These are phyloP conservation scores for Tagetes erecta DNA, from an alignment of 129 eudicot species.

Conservation along the genomic window DNA sequence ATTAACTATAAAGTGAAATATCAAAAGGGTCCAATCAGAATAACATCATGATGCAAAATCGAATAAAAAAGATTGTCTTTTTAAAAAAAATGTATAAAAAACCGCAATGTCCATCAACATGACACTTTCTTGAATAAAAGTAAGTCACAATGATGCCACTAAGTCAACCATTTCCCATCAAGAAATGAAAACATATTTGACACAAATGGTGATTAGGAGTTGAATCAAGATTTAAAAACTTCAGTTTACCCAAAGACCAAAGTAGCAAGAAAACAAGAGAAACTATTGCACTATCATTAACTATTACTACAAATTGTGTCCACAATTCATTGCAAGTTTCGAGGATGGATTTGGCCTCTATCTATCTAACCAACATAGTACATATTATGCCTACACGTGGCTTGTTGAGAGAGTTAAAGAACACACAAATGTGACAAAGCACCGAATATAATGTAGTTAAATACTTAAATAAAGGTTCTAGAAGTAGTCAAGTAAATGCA, in stretches of 20 bases:
- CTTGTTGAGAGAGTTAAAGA: constrained; percentile 20
- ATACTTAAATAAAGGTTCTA: background rate
- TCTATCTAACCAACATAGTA: background rate
- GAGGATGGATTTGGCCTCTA: constrained; percentile 14
- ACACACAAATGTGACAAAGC: constrained; percentile 14
- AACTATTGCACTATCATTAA: constrained; percentile 9
- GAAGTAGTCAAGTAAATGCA: constrained; percentile 19
- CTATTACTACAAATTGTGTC: background rate
- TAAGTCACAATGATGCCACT: constrained; percentile 23
- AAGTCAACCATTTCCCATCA: constrained; percentile 16
- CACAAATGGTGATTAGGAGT: constrained; percentile 10
- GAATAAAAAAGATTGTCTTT: constrained; percentile 23
- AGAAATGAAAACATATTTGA: constrained; percentile 5
- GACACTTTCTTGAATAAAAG: constrained; percentile 1
- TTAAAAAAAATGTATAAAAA: constrained; percentile 5
- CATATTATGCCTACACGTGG: constrained; percentile 30
- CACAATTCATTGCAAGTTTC: constrained; percentile 12
- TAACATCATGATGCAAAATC: constrained; percentile 28
- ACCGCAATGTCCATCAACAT: constrained; percentile 8
- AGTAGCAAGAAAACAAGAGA: constrained; percentile 41
- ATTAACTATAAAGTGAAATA: constrained; percentile 13
- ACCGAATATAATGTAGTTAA: constrained; percentile 19
- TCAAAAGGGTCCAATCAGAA: constrained; percentile 24
- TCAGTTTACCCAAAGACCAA: constrained; percentile 30
- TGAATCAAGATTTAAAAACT: constrained; percentile 9